These are phyloP conservation scores for Lasiosphaeria hispida DNA, from an alignment of 495 filamentous ascomycete species.

Conservation along the genomic window DNA sequence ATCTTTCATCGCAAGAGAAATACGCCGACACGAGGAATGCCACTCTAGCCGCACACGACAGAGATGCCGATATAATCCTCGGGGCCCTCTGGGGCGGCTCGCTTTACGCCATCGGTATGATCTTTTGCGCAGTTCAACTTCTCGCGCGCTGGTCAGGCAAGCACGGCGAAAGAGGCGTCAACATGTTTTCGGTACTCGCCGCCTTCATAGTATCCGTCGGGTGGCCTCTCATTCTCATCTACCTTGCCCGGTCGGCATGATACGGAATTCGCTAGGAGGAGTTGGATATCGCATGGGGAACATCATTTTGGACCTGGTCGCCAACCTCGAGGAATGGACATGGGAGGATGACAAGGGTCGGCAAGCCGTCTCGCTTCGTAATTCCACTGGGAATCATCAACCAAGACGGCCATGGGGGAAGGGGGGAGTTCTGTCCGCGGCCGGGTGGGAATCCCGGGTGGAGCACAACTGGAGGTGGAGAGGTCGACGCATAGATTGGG, in stretches of 20 bases:
- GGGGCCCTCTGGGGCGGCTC: constrained; percentile 30
- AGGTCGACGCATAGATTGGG: no score
- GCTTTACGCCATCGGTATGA: constrained; percentile 36
- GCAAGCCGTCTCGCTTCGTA: no score
- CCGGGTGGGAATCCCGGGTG: no score
- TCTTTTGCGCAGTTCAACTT: constrained; percentile 32
- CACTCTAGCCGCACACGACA: constrained; percentile 24
- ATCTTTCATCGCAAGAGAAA: constrained; percentile 27
- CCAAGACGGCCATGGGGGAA: no score
- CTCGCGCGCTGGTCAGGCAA: constrained; percentile 34
- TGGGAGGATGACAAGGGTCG: no score
- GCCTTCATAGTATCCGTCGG: constrained; percentile 29
- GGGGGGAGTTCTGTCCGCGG: no score
- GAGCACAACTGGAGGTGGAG: no score
- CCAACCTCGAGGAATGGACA: no score
- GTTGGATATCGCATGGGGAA: neutral
- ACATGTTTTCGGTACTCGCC: constrained; percentile 26
- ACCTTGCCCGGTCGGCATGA: constrained; percentile 12
- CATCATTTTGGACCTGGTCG: neutral
- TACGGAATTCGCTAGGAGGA: neutral
- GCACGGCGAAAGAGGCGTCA: constrained; percentile 25
- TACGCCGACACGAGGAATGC: constrained; percentile 30
- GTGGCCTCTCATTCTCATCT: constrained; percentile 33
- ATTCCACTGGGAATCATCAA: no score
- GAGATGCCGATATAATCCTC: constrained; percentile 28